Evolutionary conservation across 2,329 filamentous ascomycete species (phyloP).

Genomic region (Davidsoniella neocaledoniae): DNA sequence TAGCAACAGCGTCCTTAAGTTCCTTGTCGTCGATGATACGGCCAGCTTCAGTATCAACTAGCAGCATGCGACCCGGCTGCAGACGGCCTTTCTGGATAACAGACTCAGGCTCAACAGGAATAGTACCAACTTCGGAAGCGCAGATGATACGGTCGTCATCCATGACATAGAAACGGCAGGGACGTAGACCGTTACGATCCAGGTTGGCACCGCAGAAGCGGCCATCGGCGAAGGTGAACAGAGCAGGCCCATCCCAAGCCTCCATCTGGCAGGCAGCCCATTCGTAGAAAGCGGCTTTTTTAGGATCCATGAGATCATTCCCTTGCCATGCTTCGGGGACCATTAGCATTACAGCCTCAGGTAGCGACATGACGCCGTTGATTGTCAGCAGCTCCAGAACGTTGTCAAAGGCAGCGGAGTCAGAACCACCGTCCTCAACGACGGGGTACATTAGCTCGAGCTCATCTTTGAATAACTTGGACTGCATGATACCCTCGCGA

Average conservation of each 20-base stretch:
- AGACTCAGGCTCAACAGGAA: constrained; percentile 74
- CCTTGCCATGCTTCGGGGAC: constrained; percentile 97
- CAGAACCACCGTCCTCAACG: constrained; percentile 89
- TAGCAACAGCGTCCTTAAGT: constrained; percentile 76
- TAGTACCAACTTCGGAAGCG: constrained; percentile 89
- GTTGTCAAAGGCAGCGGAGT: constrained; percentile 95
- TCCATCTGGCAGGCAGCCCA: constrained; percentile 99
- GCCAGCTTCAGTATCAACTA: constrained; percentile 77
- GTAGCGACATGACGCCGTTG: constrained; percentile 86
- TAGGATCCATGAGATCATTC: constrained; percentile 77
- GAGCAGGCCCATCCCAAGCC: constrained; percentile 90
- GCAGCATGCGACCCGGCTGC: constrained; percentile 86
- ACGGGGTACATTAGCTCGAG: constrained; percentile 83
- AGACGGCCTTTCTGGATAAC: constrained; percentile 86
- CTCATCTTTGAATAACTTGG: constrained; percentile 80
- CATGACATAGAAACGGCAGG: constrained; percentile 92
- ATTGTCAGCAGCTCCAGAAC: constrained; percentile 86
- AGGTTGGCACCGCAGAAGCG: constrained; percentile 94
- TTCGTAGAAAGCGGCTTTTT: constrained; percentile 94
- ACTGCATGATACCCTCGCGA: constrained; percentile 86
- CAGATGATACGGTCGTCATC: constrained; percentile 96
- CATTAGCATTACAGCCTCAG: constrained; percentile 97
- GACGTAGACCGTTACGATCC: constrained; percentile 85
- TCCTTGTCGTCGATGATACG: constrained; percentile 90
- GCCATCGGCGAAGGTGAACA: constrained; percentile 94